Base-by-base conservation (phyloP, 2,329 filamentous ascomycete genomes). In the Pleoardoris graminearum region DNA sequence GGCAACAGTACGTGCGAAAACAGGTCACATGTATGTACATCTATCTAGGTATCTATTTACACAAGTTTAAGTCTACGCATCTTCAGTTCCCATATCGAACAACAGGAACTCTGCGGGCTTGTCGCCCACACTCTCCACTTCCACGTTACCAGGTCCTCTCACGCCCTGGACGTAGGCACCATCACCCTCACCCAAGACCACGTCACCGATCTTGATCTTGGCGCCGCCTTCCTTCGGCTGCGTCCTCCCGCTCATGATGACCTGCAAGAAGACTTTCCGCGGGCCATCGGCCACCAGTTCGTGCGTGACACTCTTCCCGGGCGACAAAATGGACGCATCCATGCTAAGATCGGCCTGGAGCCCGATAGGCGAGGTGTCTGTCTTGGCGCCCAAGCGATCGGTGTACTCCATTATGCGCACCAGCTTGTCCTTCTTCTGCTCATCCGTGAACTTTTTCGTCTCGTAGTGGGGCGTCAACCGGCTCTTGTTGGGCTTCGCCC, bases 271-370 rank as follows among this genome's bases (percentile, higher is more conserved):
- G 2, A 95, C 83, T 76, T 94, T 92, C 65, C 85, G 73, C 50
- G 78, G 76, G 2, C 85, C 81, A 64, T 84, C 73, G 3, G 74
- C 85, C 10, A 91, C 91, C 17, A 93, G 76, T 7, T 79, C 84
- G 83, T 91, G 94, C 62, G 83, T 81, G 53, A 93, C 92, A 36
- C 75, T 80, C 66, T 79, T 79, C 23, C 81, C 80, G 0, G 88
- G 85, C 7, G 79, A 80, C 50, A 95, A 82, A 50, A 95, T 85
- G 6, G 85, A 86, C 0, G 90, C 90, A 30, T 83, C 85, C 89
- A 95, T 94, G 54, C 88, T 85, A 45, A 95, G 82, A 75, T 96
- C 90, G 10, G 90, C 88, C 69, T 95, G 88, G 50, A 95, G 87
- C 7, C 90, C 89, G 58, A 96, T 95, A 0, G 51, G 51, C 21